These are phyloP conservation scores for Luzula sylvatica DNA, from an alignment of 176 grass and related monocot genomes.

Conservation along the genomic window DNA sequence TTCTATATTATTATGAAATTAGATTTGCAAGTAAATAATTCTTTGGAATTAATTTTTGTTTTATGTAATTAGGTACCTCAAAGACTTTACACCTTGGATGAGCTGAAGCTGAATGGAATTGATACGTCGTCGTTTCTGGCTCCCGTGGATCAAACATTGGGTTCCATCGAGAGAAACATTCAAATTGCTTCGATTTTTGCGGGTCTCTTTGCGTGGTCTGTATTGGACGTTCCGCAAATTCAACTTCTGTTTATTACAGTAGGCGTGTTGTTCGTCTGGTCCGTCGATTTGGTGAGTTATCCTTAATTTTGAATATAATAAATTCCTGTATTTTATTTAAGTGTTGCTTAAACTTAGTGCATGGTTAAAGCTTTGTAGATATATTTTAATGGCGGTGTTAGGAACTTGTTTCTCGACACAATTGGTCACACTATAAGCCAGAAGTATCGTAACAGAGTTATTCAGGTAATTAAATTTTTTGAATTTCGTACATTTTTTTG, in stretches of 20 bases:
- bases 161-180: conserved; percentile 69
- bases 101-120: conserved; percentile 81
- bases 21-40: background rate
- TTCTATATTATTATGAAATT: background rate
- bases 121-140: conserved; percentile 66
- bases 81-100: conserved; percentile 68
- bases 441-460: conserved; percentile 75
- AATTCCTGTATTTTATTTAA: background rate
- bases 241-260: conserved; percentile 51
- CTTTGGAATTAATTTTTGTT: conserved; percentile 7
- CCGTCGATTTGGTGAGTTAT: conserved; percentile 76
- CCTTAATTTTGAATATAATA: background rate
- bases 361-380: conserved; percentile 59
- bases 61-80: conserved; percentile 52
- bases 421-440: conserved; percentile 65
- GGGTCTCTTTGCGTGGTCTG: conserved; percentile 37
- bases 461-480: conserved; percentile 44
- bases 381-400: conserved; percentile 54
- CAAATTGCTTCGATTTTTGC: conserved; percentile 54
- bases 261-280: conserved; percentile 59
- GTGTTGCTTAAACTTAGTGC: conserved; percentile 28
- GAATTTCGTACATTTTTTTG: background rate
- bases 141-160: conserved; percentile 53
- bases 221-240: conserved; percentile 50
- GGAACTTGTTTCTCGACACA: conserved; percentile 68